Conservation (phyloP, 805 yeast genomes). For the Yarrowia keelungensis region DNA sequence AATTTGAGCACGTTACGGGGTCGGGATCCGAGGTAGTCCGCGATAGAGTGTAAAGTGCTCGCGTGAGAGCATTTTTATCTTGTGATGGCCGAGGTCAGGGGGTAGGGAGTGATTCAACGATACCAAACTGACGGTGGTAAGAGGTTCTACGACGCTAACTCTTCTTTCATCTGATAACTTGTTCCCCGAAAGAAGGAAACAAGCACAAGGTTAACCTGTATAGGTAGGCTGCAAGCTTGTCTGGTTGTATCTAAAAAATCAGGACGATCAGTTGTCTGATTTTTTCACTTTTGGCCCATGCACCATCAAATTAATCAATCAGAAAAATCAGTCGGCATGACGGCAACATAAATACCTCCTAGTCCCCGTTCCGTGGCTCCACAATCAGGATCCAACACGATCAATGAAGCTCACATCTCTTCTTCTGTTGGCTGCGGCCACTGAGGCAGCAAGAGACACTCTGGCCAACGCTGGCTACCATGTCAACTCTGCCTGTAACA, state of each 20-base stretch:
- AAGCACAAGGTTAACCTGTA: constrained; percentile 10
- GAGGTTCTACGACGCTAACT: neutral
- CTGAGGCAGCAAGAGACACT: constrained; percentile 25
- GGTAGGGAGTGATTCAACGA: no score
- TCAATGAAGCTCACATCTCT: constrained; percentile 30
- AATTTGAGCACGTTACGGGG: neutral
- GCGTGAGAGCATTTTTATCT: neutral
- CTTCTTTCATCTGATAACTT: constrained; percentile 22
- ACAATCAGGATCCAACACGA: neutral
- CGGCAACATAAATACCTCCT: constrained; percentile 15
- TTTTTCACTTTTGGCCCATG: neutral
- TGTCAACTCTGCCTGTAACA: constrained; percentile 23
- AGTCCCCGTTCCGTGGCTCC: neutral
- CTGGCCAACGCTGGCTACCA: constrained; percentile 32
- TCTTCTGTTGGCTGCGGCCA: constrained; percentile 17
- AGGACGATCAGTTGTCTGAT: constrained; percentile 13
- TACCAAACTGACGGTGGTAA: no score
- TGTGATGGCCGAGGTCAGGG: no score
- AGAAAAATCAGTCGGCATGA: constrained; percentile 25
- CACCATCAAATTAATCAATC: constrained; percentile 29
- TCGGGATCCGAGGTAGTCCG: neutral
- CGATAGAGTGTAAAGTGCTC: neutral
- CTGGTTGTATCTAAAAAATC: constrained; percentile 16
- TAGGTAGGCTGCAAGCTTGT: neutral
- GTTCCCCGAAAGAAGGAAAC: neutral